A percentile compares a stretch with the other conserved stretches of the same genome.
phyloP scores from a whole-genome alignment of 257 asterid species.

The Ajuga chamaepitys region DNA sequence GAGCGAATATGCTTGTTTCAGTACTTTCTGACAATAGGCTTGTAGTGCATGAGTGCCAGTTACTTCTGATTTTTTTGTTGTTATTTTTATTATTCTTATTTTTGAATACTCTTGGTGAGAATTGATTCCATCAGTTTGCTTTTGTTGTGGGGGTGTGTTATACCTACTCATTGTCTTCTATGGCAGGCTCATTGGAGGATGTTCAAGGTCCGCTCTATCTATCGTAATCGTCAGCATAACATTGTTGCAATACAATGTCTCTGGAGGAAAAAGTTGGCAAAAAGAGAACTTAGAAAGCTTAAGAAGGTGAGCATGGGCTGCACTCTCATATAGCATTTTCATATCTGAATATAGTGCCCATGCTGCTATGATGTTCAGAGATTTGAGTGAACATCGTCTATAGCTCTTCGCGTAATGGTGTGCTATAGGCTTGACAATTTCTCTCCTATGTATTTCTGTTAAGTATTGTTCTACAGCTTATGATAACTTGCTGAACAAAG shows the following conservation, averaged over 20 bases:
- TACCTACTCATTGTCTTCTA: slow-evolving; percentile 15
- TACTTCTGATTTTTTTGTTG: too few relatives aligned
- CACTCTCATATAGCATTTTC: not conserved
- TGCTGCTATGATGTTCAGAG: not conserved
- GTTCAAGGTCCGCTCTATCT: slow-evolving; percentile 67
- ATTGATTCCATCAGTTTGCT: not conserved
- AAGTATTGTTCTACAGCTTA: not conserved
- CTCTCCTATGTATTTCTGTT: not conserved
- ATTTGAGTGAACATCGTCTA: not conserved
- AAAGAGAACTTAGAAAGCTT: slow-evolving; percentile 78
- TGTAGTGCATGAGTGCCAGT: slow-evolving; percentile 2
- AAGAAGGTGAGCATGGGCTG: slow-evolving; percentile 55
- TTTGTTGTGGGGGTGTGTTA: not conserved
- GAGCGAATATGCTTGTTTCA: not conserved
- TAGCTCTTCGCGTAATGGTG: not conserved
- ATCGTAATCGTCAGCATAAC: slow-evolving; percentile 63
- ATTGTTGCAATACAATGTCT: slow-evolving; percentile 84
- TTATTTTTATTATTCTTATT: not conserved
- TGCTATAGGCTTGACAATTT: not conserved
- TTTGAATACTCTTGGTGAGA: not conserved
- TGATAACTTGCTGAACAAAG: slow-evolving; percentile 6
- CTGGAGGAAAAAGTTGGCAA: slow-evolving; percentile 93
- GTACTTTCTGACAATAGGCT: not conserved
- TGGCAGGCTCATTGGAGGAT: slow-evolving; percentile 84
- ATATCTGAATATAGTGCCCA: not conserved